Base-by-base conservation (phyloP, 2,329 filamentous ascomycete species). In the Cryoendolithus antarcticus region DNA sequence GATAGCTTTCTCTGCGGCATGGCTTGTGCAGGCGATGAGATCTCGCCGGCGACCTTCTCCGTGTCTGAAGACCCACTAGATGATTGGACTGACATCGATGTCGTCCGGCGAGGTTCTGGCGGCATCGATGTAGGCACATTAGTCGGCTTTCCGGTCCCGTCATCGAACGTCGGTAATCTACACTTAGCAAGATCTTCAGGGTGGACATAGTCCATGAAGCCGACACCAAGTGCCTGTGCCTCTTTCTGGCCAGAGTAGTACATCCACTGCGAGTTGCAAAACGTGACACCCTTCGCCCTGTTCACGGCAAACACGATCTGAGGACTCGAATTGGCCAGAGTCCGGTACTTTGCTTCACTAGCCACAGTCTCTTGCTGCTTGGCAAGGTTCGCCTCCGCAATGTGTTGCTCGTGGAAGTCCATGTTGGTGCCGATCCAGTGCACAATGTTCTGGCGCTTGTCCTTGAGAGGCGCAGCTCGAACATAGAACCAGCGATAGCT, bases 391-490 rank as follows among this genome's bases (percentile, higher is more conserved):
- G 91, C 63, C 60, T 96, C 89, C 1, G 89, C 86, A 48, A 93
- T 77, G 53, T 93, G 86, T 59, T 96, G 89, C 49, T 98, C 91
- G 51, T 98, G 91, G 43, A 96, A 91, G 50, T 98, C 89, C 75
- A 96, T 91, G 55, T 94, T 94, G 1, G 89, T 95, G 2, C 91
- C 89, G 39, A 95, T 84, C 71, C 93, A 96, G 53, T 96, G 84
- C 48, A 86, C 77, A 42, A 95, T 80, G 54, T 82, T 74, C 48
- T 86, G 79, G 52, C 84, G 66, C 63, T 86, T 78, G 64, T 95
- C 77, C 60, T 82, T 74, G 50, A 93, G 74, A 0, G 89, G 88
- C 21, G 93, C 86, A 2, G 88, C 88, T 32, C 89, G 75, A 15
- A 93, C 89, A 54, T 93, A 93, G 59, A 95, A 95, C 86, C 86